phyloP scores from a whole-genome alignment of 805 yeast genomes.

The Candida suzukii region DNA sequence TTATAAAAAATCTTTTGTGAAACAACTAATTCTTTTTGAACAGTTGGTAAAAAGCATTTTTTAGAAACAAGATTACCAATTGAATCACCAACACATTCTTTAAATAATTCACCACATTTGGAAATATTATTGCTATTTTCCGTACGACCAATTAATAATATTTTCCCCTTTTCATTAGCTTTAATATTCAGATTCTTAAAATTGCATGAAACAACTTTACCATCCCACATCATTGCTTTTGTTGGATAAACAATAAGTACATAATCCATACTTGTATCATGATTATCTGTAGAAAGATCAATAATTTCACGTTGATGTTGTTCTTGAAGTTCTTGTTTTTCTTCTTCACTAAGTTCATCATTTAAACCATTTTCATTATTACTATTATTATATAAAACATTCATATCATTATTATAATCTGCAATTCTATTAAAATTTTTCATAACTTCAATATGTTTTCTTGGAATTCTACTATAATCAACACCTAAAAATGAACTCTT shows the following conservation, averaged over 20 bases:
- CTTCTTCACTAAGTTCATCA: not conserved
- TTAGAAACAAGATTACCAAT: conserved; percentile 49
- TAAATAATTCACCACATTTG: conserved; percentile 48
- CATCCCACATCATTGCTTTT: conserved; percentile 89
- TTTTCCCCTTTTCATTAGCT: conserved; percentile 60
- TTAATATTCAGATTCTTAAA: conserved; percentile 40
- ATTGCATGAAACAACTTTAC: conserved; percentile 55
- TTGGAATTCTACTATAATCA: conserved; percentile 31
- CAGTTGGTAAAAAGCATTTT: conserved; percentile 63
- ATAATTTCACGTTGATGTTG: too few relatives aligned
- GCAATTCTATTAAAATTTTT: conserved; percentile 18
- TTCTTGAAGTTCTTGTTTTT: conserved; percentile 11
- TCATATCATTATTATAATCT: conserved; percentile 5
- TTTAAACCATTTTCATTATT: not conserved
- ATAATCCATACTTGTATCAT: conserved; percentile 33
- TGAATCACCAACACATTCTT: conserved; percentile 48
- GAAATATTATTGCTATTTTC: conserved; percentile 50
- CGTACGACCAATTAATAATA: conserved; percentile 63
- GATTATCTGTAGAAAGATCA: too few relatives aligned
- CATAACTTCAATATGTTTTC: conserved; percentile 24
- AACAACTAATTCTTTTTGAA: conserved; percentile 64
- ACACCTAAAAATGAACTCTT: conserved; percentile 46
- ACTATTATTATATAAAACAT: not conserved
- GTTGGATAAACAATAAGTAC: conserved; percentile 69
- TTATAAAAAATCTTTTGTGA: conserved; percentile 62